Evolutionary conservation across 139 green algal species (phyloP).

Genomic region (Chlamydomonas schloesseri): DNA sequence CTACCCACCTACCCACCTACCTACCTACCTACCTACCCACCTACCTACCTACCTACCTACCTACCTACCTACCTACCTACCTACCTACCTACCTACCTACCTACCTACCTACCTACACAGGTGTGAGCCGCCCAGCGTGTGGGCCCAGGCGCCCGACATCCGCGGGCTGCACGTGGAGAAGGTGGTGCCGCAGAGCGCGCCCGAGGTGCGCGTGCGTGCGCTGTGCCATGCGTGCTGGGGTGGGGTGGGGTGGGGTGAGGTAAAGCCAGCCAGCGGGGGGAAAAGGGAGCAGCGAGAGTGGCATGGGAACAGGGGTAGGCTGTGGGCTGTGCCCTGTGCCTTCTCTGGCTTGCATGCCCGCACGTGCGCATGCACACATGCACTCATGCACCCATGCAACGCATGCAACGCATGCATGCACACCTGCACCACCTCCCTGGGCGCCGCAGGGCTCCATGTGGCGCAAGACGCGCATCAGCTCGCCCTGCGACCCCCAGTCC

Average conservation of each 20-base stretch:
- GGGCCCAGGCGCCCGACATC: neutral
- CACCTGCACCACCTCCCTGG: neutral
- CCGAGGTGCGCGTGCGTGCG: conserved; percentile 40
- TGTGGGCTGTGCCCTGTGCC: too few relatives aligned
- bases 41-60: too few relatives aligned
- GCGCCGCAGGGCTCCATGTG: conserved; percentile 48
- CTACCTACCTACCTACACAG: too few relatives aligned
- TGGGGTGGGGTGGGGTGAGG: neutral
- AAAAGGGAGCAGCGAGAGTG: neutral
- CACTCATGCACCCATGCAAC: neutral
- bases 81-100: too few relatives aligned
- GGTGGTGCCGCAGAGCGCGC: conserved; percentile 45
- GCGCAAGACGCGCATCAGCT: conserved; percentile 41
- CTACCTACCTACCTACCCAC: too few relatives aligned
- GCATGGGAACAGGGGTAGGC: too few relatives aligned
- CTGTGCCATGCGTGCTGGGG: neutral
- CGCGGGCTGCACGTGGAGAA: conserved; percentile 38
- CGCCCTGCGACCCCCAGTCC: neutral
- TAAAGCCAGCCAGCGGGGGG: neutral
- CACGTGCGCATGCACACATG: neutral
- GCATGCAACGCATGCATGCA: too few relatives aligned
- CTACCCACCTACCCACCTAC: too few relatives aligned
- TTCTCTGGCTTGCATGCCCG: too few relatives aligned
- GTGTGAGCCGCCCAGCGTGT: conserved; percentile 6
- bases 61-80: too few relatives aligned